phyloP scores from a whole-genome alignment of 805 yeast species.

The Wickerhamiella hasegawae region DNA sequence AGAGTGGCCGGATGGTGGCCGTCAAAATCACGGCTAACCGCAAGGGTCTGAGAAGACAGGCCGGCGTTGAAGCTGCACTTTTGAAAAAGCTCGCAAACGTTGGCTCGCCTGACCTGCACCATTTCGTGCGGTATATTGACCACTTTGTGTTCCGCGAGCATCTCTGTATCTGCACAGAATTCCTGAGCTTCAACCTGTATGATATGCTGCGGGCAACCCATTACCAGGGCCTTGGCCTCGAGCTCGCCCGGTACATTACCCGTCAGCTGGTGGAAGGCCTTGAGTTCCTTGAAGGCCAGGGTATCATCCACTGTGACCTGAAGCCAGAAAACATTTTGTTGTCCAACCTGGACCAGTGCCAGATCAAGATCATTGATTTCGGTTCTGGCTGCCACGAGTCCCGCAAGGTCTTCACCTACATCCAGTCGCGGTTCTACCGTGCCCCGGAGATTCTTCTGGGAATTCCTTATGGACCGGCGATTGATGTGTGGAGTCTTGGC shows the following conservation, averaged over 20 bases:
- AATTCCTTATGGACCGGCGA: constrained; percentile 70
- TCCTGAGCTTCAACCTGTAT: constrained; percentile 49
- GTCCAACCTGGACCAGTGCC: constrained; percentile 26
- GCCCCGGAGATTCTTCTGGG: constrained; percentile 96
- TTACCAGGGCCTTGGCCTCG: constrained; percentile 22
- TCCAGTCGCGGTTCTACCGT: constrained; percentile 88
- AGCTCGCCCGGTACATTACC: constrained; percentile 28
- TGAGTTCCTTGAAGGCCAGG: constrained; percentile 36
- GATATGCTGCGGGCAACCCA: constrained; percentile 30
- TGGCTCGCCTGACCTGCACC: constrained; percentile 20
- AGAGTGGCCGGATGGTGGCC: constrained; percentile 42
- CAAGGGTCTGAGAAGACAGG: constrained; percentile 58
- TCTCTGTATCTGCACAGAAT: constrained; percentile 65
- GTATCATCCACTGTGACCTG: constrained; percentile 67
- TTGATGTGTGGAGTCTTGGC: constrained; percentile 96
- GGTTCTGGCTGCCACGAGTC: constrained; percentile 40
- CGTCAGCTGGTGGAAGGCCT: constrained; percentile 44
- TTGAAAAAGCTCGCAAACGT: constrained; percentile 32
- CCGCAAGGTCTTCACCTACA: constrained; percentile 86
- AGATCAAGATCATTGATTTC: constrained; percentile 62
- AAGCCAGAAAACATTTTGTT: constrained; percentile 77
- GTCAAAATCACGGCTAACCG: constrained; percentile 64
- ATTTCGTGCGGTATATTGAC: constrained; percentile 39
- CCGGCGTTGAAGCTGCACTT: constrained; percentile 58
- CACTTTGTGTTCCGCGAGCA: constrained; percentile 73